A percentile compares a stretch with the other conserved stretches of the same genome.
These are phyloP conservation scores for Starmerella roubikii DNA, from an alignment of 805 yeast species.

Conservation along the genomic window DNA sequence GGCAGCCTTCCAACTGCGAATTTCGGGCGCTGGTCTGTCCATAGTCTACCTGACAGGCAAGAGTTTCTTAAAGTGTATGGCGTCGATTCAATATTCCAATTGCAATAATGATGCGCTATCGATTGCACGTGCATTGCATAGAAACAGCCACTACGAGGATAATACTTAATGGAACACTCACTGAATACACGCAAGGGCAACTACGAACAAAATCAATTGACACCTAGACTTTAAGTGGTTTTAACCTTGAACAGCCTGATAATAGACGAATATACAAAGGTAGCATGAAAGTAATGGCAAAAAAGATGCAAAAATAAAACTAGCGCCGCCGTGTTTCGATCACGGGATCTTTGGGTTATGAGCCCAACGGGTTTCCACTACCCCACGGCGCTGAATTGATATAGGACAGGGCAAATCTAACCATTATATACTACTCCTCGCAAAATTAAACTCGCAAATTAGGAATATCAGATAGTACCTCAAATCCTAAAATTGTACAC, in stretches of 20 bases:
- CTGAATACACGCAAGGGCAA: too few species aligned
- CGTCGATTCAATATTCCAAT: constrained; percentile 4
- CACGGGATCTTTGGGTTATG: constrained; percentile 17
- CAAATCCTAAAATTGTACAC: too few species aligned
- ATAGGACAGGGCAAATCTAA: too few species aligned
- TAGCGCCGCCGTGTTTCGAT: constrained; percentile 13
- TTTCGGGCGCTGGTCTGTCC: constrained; percentile 59
- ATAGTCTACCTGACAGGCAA: constrained; percentile 16
- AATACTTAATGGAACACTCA: too few species aligned
- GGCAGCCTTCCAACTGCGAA: constrained; percentile 44
- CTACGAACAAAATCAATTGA: too few species aligned
- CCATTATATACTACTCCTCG: too few species aligned
- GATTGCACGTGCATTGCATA: not conserved
- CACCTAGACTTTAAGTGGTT: too few species aligned
- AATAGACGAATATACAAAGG: not conserved
- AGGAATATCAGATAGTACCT: too few species aligned
- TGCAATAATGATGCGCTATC: not conserved
- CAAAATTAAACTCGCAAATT: too few species aligned
- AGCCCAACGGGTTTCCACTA: constrained; percentile 14
- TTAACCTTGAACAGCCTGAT: too few species aligned
- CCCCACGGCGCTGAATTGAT: constrained; percentile 12
- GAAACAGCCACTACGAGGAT: too few species aligned
- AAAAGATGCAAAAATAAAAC: not conserved
- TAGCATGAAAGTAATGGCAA: not conserved
- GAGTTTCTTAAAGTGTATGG: constrained; percentile 4